Evolutionary conservation across 768 basidiomycete genomes (phyloP).

Genomic region (Mycena rosella): DNA sequence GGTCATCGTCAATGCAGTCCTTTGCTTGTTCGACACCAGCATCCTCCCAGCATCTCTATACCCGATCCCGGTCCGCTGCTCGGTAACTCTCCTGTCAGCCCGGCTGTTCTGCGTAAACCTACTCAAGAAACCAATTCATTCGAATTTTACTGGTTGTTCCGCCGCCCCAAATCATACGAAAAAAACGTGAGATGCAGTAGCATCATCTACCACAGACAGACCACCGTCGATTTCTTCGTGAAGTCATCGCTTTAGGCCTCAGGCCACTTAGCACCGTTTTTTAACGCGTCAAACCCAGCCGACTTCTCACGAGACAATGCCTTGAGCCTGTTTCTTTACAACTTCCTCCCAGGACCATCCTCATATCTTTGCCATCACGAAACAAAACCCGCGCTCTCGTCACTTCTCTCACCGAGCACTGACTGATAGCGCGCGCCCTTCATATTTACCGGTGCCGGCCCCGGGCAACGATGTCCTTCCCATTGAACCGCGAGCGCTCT

Average conservation of each 20-base stretch:
- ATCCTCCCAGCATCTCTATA: background rate
- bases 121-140: background rate
- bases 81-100: background rate
- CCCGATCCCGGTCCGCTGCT: background rate
- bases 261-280: no score
- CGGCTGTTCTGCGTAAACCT: background rate
- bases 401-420: conserved; percentile 1
- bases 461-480: background rate
- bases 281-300: background rate
- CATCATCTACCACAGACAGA: no score
- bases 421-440: background rate
- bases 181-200: no score
- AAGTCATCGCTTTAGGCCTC: no score
- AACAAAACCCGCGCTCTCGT: conserved; percentile 11
- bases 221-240: no score
- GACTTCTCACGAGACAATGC: background rate
- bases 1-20: background rate
- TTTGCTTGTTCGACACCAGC: background rate
- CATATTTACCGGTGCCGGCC: conserved; percentile 14
- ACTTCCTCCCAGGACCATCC: background rate
- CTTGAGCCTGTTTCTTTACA: background rate
- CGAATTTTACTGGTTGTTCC: no score
- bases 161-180: no score
- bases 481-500: background rate
- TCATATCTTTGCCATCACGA: conserved; percentile 6